Evolutionary conservation across 306 rosid genomes (phyloP).

Genomic region (Trifolium subterraneum): DNA sequence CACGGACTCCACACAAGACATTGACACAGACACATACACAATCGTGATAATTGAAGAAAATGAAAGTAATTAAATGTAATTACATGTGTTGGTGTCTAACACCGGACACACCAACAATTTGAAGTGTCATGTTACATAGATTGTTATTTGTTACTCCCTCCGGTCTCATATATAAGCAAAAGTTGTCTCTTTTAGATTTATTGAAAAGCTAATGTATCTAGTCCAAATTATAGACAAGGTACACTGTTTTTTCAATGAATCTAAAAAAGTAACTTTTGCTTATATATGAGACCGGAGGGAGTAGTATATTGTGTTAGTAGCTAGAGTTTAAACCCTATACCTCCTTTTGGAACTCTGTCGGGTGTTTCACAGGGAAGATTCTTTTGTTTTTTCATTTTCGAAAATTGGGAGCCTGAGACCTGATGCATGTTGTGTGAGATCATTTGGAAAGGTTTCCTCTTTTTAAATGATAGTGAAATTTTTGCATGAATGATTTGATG

Average conservation of each 20-base stretch:
- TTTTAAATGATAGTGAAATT: constrained; percentile 33
- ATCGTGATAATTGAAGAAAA: not conserved
- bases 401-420: constrained; percentile 49
- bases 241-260: too few relatives aligned
- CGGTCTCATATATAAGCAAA: too few relatives aligned
- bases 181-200: too few relatives aligned
- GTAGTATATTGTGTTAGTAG: not conserved
- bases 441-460: constrained; percentile 44
- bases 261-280: too few relatives aligned
- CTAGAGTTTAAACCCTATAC: not conserved
- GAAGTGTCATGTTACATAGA: not conserved
- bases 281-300: too few relatives aligned
- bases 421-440: constrained; percentile 56
- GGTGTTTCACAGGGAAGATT: constrained; percentile 78
- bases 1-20: not conserved
- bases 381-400: constrained; percentile 40
- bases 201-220: too few relatives aligned
- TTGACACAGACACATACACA: not conserved
- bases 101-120: not conserved
- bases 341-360: not conserved
- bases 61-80: not conserved
- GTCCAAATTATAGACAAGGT: too few relatives aligned
- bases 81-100: not conserved
- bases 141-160: not conserved
- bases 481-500: constrained; percentile 43